phyloP scores from a whole-genome alignment of 2,329 filamentous ascomycete species.

The Xylariaceae sp. region DNA sequence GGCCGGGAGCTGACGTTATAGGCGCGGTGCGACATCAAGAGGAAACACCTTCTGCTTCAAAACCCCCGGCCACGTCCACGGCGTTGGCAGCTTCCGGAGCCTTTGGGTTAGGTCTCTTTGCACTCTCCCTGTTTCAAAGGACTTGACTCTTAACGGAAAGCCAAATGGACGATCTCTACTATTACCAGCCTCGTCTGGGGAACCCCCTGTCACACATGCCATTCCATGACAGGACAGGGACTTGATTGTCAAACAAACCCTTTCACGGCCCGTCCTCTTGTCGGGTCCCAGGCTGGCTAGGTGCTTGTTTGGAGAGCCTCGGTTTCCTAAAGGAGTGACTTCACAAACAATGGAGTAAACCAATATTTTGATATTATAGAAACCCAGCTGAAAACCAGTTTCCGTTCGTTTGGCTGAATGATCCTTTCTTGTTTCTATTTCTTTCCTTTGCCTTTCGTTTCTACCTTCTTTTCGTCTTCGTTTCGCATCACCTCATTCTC shows the following conservation, averaged over 20 bases:
- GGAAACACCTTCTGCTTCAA: constrained; percentile 22
- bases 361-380: too few species aligned
- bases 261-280: constrained; percentile 8
- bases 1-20: not conserved
- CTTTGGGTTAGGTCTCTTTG: constrained; percentile 21
- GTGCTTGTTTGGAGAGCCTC: constrained; percentile 13
- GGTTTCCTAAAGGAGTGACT: constrained; percentile 14
- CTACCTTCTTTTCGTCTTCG: constrained; percentile 16
- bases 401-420: not conserved
- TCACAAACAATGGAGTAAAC: too few species aligned
- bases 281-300: constrained; percentile 8
- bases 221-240: constrained; percentile 11
- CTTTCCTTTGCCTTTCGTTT: constrained; percentile 7
- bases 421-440: constrained; percentile 7
- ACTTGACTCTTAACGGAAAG: constrained; percentile 5
- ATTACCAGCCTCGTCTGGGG: too few species aligned
- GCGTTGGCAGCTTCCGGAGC: constrained; percentile 26
- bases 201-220: too few species aligned
- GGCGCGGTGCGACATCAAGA: constrained; percentile 8
- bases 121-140: constrained; percentile 28
- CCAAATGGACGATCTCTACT: constrained; percentile 2
- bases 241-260: constrained; percentile 16
- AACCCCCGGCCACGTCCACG: constrained; percentile 20
- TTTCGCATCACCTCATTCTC: constrained; percentile 11
- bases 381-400: not conserved